Evolutionary conservation across 495 filamentous ascomycete genomes (phyloP), one percentile per base, ranked within the genome.

Genomic region (Mycothermus thermophilus): DNA sequence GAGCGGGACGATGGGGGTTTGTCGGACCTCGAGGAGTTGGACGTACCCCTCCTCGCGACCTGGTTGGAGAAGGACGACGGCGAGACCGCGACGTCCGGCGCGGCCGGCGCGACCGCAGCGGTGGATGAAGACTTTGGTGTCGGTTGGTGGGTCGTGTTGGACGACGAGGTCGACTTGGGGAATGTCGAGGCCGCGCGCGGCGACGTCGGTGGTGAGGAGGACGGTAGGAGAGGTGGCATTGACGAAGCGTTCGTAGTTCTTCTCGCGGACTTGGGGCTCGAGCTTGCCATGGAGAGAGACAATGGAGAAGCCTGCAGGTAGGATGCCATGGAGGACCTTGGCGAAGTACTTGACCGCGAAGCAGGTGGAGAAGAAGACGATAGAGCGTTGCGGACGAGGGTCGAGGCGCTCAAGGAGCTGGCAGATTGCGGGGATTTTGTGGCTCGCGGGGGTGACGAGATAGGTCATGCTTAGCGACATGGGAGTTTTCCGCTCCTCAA

Each of bases 41-140:
- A 93, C 67, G 50, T 95, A 97, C 44, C 88, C 85, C 51, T 83
- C 82, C 50, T 97, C 90, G 11, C 74, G 66, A 0, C 83, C 82
- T 1, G 80, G 80, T 12, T 80, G 80, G 11, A 97, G 67, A 42
- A 96, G 71, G 0, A 92, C 72, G 6, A 96, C 70, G 33, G 85
- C 86, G 10, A 93, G 65, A 1, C 90, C 90, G 33, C 71, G 68
- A 12, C 90, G 78, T 0, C 90, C 90, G 4, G 90, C 90, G 26
- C 90, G 74, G 0, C 87, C 90, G 1, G 92, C 85, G 36, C 90
- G 83, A 3, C 90, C 90, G 47, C 84, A 92, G 37, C 90, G 77
- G 59, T 97, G 90, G 35, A 97, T 77, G 56, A 95, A 96, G 24
- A 79, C 83, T 55, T 95, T 95, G 0, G 90, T 84, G 51, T 95